These are phyloP conservation scores for Pseudogymnoascus sp. DNA, from an alignment of 2,329 filamentous ascomycete species.

Conservation along the genomic window DNA sequence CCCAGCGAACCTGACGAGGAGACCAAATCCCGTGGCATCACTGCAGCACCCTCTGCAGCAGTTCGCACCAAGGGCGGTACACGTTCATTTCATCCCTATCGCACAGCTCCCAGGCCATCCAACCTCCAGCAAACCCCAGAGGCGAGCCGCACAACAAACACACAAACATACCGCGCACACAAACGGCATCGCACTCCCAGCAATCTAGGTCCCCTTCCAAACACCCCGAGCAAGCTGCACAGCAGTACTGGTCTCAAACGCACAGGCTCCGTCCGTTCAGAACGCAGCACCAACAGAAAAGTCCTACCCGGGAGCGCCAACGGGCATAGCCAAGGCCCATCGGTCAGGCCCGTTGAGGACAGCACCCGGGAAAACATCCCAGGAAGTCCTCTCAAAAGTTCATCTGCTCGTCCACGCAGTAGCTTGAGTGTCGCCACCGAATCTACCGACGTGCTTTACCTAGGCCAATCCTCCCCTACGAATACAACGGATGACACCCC, in stretches of 20 bases:
- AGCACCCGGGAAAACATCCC: conserved; percentile 12
- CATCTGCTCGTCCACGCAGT: conserved; percentile 13
- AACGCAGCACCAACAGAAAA: not conserved
- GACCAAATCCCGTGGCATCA: not conserved
- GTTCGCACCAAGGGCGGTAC: not conserved
- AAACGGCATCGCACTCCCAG: not conserved
- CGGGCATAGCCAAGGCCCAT: not conserved
- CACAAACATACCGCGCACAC: not conserved
- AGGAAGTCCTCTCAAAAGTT: conserved; percentile 12
- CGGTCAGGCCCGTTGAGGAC: conserved; percentile 19
- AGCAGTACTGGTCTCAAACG: not conserved
- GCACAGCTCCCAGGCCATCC: not conserved
- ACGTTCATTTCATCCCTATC: not conserved
- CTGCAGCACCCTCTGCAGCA: not conserved
- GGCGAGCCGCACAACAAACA: not conserved
- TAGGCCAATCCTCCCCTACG: not conserved
- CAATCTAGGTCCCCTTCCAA: conserved; percentile 12
- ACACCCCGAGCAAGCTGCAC: conserved; percentile 9
- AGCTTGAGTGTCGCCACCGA: conserved; percentile 17
- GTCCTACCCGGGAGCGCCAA: not conserved
- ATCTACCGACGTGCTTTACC: conserved; percentile 16
- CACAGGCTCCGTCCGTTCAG: conserved; percentile 13
- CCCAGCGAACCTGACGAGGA: not conserved
- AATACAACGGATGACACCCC: not conserved
- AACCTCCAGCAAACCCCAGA: not conserved